phyloP scores from a whole-genome alignment of 2,329 filamentous ascomycete genomes.

The Chaetomiaceae sp. region DNA sequence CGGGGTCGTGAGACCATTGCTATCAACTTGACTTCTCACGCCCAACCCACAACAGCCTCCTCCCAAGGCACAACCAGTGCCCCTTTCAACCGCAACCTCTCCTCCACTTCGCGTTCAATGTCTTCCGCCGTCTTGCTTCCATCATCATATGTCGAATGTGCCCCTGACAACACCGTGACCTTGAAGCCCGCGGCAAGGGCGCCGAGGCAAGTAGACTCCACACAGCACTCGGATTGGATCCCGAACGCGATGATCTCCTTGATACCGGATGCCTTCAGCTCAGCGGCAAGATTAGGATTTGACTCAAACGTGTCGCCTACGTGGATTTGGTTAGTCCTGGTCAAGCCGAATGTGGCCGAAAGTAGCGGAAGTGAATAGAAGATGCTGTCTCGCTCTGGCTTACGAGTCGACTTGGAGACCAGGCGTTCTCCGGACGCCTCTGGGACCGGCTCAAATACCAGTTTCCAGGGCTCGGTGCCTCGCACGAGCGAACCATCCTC shows the following conservation, averaged over 20 bases:
- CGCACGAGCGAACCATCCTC: conserved; percentile 24
- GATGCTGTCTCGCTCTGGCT: too few relatives aligned
- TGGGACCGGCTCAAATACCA: conserved; percentile 28
- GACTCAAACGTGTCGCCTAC: conserved; percentile 30
- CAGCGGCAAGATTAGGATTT: conserved; percentile 28
- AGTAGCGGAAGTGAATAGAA: too few relatives aligned
- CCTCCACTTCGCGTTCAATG: conserved; percentile 29
- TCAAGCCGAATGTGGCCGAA: too few relatives aligned
- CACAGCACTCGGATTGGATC: conserved; percentile 33
- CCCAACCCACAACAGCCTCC: conserved; percentile 15
- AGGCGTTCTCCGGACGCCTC: conserved; percentile 24
- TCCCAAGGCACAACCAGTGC: conserved; percentile 26
- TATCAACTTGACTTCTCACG: too few relatives aligned
- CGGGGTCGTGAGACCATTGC: too few relatives aligned
- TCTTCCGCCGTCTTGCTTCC: conserved; percentile 24
- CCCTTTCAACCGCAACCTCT: conserved; percentile 22
- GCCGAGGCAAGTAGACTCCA: conserved; percentile 27
- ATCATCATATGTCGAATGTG: conserved; percentile 31
- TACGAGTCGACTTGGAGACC: conserved; percentile 29
- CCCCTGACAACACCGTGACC: conserved; percentile 29
- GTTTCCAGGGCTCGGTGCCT: conserved; percentile 28
- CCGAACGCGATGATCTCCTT: conserved; percentile 27
- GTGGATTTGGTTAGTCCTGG: too few relatives aligned
- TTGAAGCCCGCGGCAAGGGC: conserved; percentile 28
- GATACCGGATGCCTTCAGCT: conserved; percentile 25